These are phyloP conservation scores for Sporopachydermia cereana DNA, from an alignment of 1,139 yeast species.

Conservation along the genomic window DNA sequence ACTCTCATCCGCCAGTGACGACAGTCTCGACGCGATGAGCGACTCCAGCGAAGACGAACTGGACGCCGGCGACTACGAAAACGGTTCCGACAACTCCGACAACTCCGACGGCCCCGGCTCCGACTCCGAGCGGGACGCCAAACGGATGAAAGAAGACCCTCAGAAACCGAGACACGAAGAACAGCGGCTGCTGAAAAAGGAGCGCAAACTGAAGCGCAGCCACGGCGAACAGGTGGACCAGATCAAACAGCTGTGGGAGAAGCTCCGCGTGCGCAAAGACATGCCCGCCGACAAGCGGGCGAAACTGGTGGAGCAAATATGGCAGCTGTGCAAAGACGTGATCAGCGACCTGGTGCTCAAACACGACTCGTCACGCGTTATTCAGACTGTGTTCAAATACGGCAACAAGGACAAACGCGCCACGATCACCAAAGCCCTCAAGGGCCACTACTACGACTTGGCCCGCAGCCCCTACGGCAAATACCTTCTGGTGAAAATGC, in stretches of 20 bases:
- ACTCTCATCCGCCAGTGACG: neutral
- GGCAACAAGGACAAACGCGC: constrained; percentile 73
- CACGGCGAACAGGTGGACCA: constrained; percentile 78
- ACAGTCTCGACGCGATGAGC: neutral
- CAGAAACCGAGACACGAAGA: constrained; percentile 42
- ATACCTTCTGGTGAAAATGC: constrained; percentile 73
- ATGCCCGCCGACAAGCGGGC: constrained; percentile 70
- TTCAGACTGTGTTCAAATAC: constrained; percentile 85
- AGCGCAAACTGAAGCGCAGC: constrained; percentile 78
- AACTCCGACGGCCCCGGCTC: neutral
- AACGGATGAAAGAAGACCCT: constrained; percentile 12
- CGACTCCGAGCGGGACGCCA: constrained; percentile 10
- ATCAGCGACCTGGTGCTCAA: constrained; percentile 80
- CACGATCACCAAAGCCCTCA: constrained; percentile 53
- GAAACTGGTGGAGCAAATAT: constrained; percentile 70
- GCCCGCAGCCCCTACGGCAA: constrained; percentile 94
- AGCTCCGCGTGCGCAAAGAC: constrained; percentile 73
- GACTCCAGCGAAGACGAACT: constrained; percentile 5
- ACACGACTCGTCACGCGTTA: constrained; percentile 95
- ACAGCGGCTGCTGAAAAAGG: constrained; percentile 66
- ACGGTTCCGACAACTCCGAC: neutral
- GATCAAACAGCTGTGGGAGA: constrained; percentile 86
- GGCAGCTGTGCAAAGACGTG: constrained; percentile 70
- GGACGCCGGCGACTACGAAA: constrained; percentile 2
- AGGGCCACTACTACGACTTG: constrained; percentile 66